These are phyloP conservation scores for Hydnomerulius pinastri DNA, from an alignment of 768 basidiomycete species.

Conservation along the genomic window DNA sequence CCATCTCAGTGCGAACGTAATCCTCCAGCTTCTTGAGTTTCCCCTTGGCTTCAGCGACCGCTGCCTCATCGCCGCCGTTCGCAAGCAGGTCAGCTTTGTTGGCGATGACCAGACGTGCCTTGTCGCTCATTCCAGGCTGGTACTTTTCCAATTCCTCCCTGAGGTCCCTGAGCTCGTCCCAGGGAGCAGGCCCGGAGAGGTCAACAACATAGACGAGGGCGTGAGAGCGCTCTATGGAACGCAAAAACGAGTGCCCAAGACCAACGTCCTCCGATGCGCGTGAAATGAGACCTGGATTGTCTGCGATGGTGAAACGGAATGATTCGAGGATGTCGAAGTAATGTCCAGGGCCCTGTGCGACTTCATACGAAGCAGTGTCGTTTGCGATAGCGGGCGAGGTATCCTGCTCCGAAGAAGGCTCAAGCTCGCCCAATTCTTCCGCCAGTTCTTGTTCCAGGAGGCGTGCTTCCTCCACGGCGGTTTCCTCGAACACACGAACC, in stretches of 20 bases:
- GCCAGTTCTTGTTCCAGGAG: slow-evolving; percentile 50
- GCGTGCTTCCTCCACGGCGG: slow-evolving; percentile 51
- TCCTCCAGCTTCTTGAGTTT: slow-evolving; percentile 60
- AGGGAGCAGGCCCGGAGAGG: slow-evolving; percentile 70
- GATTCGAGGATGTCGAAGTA: slow-evolving; percentile 65
- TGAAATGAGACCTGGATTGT: slow-evolving; percentile 92
- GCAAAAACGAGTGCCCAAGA: slow-evolving; percentile 90
- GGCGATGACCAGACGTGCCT: slow-evolving; percentile 81
- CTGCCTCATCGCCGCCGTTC: slow-evolving; percentile 42
- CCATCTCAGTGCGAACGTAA: slow-evolving; percentile 54
- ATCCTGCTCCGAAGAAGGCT: slow-evolving; percentile 2
- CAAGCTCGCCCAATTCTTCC: not conserved
- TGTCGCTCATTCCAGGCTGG: slow-evolving; percentile 73
- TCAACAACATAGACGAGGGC: slow-evolving; percentile 94
- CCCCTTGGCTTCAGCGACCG: slow-evolving; percentile 52
- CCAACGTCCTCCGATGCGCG: slow-evolving; percentile 88
- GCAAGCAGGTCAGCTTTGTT: slow-evolving; percentile 94
- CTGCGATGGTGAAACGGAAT: slow-evolving; percentile 92
- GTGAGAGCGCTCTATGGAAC: slow-evolving; percentile 89
- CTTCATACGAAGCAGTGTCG: slow-evolving; percentile 24
- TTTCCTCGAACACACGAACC: slow-evolving; percentile 65
- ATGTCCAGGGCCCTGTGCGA: slow-evolving; percentile 40
- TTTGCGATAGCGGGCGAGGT: not conserved
- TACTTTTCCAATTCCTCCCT: slow-evolving; percentile 84
- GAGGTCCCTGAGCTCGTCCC: slow-evolving; percentile 73